These are phyloP conservation scores for Pseudocercospora ulei DNA, from an alignment of 2,329 filamentous ascomycete genomes.

Conservation along the genomic window DNA sequence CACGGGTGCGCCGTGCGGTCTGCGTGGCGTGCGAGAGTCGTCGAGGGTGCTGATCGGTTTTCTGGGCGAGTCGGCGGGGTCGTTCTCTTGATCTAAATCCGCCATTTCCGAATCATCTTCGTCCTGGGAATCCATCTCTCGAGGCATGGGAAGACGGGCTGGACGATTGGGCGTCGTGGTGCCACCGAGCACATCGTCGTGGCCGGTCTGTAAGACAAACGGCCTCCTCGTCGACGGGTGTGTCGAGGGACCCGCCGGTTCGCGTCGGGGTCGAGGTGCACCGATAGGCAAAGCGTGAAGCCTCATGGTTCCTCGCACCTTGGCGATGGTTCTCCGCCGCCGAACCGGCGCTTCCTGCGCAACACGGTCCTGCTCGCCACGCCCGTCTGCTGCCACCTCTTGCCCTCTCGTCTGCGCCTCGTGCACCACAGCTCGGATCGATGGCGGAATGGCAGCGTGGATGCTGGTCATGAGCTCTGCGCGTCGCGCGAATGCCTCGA, in stretches of 20 bases:
- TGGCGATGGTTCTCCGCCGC: constrained; percentile 27
- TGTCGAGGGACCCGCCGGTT: constrained; percentile 8
- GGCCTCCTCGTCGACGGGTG: constrained; percentile 15
- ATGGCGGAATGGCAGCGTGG: constrained; percentile 47
- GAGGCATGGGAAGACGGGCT: not conserved
- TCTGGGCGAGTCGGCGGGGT: constrained; percentile 38
- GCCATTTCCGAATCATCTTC: constrained; percentile 33
- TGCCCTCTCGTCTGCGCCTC: constrained; percentile 48
- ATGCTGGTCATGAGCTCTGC: constrained; percentile 54
- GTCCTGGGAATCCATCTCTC: constrained; percentile 17
- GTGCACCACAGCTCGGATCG: constrained; percentile 39
- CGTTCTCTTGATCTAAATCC: constrained; percentile 44
- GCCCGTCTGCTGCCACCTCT: constrained; percentile 24
- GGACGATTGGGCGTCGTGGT: constrained; percentile 5
- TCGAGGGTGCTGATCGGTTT: constrained; percentile 30
- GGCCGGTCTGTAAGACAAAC: constrained; percentile 24
- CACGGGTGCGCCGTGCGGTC: constrained; percentile 28
- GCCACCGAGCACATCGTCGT: constrained; percentile 22
- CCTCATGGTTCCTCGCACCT: constrained; percentile 23
- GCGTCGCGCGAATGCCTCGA: constrained; percentile 47
- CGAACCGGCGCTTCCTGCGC: constrained; percentile 22
- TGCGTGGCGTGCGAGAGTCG: constrained; percentile 26
- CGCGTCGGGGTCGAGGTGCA: constrained; percentile 17
- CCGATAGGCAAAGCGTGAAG: constrained; percentile 25
- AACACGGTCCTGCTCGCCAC: constrained; percentile 17